Conservation (phyloP, 1,139 yeast species). For the Pichia norvegensis region DNA sequence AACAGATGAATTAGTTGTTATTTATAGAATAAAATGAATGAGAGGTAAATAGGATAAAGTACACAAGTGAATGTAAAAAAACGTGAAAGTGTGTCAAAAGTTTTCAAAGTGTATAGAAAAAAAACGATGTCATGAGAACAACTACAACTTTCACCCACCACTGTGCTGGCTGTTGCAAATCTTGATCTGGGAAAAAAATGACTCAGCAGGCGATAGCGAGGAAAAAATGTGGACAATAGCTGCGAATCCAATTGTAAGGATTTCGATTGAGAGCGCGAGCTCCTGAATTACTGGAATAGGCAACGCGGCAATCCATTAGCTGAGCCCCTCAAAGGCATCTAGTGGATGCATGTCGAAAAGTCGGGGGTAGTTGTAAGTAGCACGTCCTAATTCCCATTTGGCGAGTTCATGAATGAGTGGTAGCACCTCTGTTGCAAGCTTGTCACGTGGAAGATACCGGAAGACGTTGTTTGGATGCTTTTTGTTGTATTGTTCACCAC, state of each 20-base stretch:
- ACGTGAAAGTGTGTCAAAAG: too few relatives aligned
- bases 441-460: constrained; percentile 11
- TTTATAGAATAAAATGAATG: neutral
- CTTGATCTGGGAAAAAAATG: neutral
- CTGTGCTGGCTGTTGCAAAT: too few relatives aligned
- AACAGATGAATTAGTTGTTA: neutral
- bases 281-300: neutral
- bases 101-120: neutral
- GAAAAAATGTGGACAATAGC: neutral
- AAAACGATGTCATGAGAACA: neutral
- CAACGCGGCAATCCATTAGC: neutral
- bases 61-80: too few relatives aligned
- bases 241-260: too few relatives aligned
- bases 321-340: constrained; percentile 7
- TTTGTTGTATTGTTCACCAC: constrained; percentile 18
- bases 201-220: neutral
- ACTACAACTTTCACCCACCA: neutral
- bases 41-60: neutral
- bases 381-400: constrained; percentile 15
- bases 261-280: too few relatives aligned
- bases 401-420: constrained; percentile 27
- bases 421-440: constrained; percentile 17
- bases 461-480: constrained; percentile 20
- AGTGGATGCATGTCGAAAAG: constrained; percentile 15
- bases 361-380: constrained; percentile 6